Conservation (phyloP, 306 rosid genomes). For the Sechiopsis laciniata region DNA sequence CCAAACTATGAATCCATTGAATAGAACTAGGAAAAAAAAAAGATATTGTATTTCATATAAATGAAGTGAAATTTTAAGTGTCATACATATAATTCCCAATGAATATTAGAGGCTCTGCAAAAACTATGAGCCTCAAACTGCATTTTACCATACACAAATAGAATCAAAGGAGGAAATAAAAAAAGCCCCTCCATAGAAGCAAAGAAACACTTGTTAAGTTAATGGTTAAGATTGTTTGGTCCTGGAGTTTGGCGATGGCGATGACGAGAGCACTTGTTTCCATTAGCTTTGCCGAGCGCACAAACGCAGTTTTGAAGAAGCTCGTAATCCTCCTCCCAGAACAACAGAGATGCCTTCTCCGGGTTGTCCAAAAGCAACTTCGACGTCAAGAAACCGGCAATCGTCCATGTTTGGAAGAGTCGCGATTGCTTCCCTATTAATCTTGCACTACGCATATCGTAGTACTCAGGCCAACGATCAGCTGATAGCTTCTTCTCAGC, state of each 20-base stretch:
- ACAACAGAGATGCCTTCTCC: constrained; percentile 63
- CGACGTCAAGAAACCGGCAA: constrained; percentile 64
- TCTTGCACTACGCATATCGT: constrained; percentile 62
- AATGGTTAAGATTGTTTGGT: constrained; percentile 41
- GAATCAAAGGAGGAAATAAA: background rate
- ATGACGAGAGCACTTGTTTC: constrained; percentile 56
- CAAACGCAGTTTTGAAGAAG: constrained; percentile 74
- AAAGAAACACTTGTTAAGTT: background rate
- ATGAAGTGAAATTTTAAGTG: background rate
- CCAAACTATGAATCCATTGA: background rate
- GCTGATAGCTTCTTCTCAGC: constrained; percentile 59
- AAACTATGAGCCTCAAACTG: constrained; percentile 8
- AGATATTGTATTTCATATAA: background rate
- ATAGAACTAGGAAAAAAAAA: background rate
- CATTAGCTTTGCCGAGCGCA: constrained; percentile 47
- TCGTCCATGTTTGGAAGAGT: constrained; percentile 70
- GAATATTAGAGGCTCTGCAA: constrained; percentile 53
- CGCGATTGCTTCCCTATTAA: constrained; percentile 73
- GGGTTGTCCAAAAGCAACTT: constrained; percentile 75
- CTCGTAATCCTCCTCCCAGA: constrained; percentile 79
- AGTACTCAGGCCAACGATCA: constrained; percentile 82
- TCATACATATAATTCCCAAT: constrained; percentile 4
- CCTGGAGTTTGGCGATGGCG: constrained; percentile 30
- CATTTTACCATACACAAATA: background rate
- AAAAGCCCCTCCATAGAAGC: background rate